A percentile compares a stretch with the other conserved stretches of the same genome.
phyloP scores from a whole-genome alignment of 1,284 basidiomycete species.

The Irpex rosettiformis region DNA sequence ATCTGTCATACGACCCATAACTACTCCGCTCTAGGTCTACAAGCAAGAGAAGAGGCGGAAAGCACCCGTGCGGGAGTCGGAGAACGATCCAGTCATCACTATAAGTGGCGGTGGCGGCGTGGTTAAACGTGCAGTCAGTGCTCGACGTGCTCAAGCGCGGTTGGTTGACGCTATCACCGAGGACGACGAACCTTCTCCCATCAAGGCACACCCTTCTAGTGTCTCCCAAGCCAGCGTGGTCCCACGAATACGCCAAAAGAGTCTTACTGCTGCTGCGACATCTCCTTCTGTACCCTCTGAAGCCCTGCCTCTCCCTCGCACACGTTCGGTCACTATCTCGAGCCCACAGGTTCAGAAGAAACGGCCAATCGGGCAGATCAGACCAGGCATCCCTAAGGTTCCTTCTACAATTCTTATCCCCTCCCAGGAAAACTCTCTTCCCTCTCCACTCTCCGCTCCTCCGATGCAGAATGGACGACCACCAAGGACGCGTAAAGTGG shows the following conservation, averaged over 20 bases:
- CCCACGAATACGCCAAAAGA: conserved; percentile 15
- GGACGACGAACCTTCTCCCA: conserved; percentile 32
- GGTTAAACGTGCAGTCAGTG: conserved; percentile 15
- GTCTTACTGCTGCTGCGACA: conserved; percentile 4
- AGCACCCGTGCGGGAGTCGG: conserved; percentile 7
- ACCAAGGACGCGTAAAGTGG: conserved; percentile 45
- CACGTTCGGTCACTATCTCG: conserved; percentile 18
- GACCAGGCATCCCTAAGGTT: conserved; percentile 5
- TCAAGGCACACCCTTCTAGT: conserved; percentile 23
- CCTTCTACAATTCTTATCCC: conserved; percentile 26
- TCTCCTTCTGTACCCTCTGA: conserved; percentile 9
- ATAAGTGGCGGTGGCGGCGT: conserved; percentile 10
- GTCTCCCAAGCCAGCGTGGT: conserved; percentile 16
- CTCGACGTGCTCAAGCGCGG: conserved; percentile 35
- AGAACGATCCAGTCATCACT: conserved; percentile 19
- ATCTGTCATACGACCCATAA: conserved; percentile 13
- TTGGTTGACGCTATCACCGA: conserved; percentile 59
- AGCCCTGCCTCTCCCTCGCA: conserved; percentile 4
- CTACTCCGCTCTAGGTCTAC: conserved; percentile 20
- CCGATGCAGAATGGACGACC: conserved; percentile 19
- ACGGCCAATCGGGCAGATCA: conserved; percentile 7
- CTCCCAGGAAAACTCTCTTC: conserved; percentile 22
- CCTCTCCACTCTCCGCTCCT: conserved; percentile 9
- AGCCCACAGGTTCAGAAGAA: conserved; percentile 13
- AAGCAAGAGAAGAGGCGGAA: conserved; percentile 23